A percentile compares a stretch with the other conserved stretches of the same genome.
Conservation (phyloP, 495 filamentous ascomycete species). For the Trichocladium antarcticum region DNA sequence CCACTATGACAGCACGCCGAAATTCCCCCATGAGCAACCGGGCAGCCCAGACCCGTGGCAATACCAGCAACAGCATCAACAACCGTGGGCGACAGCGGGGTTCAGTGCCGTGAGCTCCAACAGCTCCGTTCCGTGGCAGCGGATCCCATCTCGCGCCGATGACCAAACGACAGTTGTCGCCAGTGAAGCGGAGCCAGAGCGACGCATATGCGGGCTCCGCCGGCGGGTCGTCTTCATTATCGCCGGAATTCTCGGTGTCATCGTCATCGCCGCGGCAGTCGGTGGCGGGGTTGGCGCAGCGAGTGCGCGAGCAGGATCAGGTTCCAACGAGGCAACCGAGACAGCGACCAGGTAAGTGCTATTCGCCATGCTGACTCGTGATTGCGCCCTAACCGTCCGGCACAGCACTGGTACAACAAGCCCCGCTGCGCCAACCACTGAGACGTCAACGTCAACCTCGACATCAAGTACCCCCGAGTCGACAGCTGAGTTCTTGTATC, state of each 20-base stretch:
- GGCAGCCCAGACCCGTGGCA: background rate
- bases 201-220: conserved; percentile 17
- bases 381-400: background rate
- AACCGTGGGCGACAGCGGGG: background rate
- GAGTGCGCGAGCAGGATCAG: background rate
- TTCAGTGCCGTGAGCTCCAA: conserved; percentile 4
- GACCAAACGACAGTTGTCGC: background rate
- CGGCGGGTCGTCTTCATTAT: conserved; percentile 19
- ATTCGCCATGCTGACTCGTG: no score
- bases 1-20: conserved; percentile 19
- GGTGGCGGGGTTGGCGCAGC: conserved; percentile 20
- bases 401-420: no score
- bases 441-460: background rate
- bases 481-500: background rate
- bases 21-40: conserved; percentile 8
- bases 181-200: background rate
- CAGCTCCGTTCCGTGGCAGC: conserved; percentile 15
- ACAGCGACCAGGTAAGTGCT: no score
- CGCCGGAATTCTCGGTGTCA: conserved; percentile 4
- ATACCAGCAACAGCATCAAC: background rate
- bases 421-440: no score
- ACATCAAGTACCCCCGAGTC: background rate
- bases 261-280: conserved; percentile 18
- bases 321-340: background rate
- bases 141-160: background rate